Base-by-base conservation (phyloP, 352 stramenopile species). In the Phytopythium cucurbitacearum region DNA sequence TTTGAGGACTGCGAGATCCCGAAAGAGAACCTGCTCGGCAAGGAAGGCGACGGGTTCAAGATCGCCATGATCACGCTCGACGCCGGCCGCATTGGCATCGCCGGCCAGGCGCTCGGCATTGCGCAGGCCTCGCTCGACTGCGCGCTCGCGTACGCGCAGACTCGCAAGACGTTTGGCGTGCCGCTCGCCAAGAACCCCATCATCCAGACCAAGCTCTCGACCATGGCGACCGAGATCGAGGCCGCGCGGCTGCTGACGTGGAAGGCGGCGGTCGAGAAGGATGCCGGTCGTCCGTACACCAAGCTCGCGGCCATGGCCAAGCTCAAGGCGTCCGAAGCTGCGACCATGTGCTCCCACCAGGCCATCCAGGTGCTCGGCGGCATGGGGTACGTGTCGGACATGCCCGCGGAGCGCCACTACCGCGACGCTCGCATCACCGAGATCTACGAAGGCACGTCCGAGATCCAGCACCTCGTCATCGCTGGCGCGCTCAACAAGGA, bases 401-500 rank as follows among this genome's bases (percentile, higher is more conserved):
- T 99, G 95, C 96, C 96, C 11, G 96, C 95, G 0, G 96, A 99
- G 59, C 85, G 96, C 56, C 87, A 98, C 75, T 99, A 99, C 78
- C 83, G 96, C 46, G 95, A 99, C 70, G 96, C 96, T 41, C 79
- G 96, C 41, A 99, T 99, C 73, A 98, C 96, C 12, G 87, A 96
- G 68, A 98, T 99, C 65, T 98, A 99, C 62, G 96, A 99, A 69
- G 95, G 95, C 60, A 99, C 96, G 8, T 97, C 85, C 48, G 96
- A 99, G 72, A 97, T 99, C 59, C 95, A 98, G 78, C 93, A 98
- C 67, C 70, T 98, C 41, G 94, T 98, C 8, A 98, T 99, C 68
- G 94, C 87, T 5, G 80, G 82, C 11, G 85, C 94, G 40, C 84
- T 99, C n/a, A 90, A 98, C 63, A 98, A 99, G 72, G 94, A 98